Base-by-base conservation (phyloP, 2,329 filamentous ascomycete genomes). In the Aspergillus aculeatus region DNA sequence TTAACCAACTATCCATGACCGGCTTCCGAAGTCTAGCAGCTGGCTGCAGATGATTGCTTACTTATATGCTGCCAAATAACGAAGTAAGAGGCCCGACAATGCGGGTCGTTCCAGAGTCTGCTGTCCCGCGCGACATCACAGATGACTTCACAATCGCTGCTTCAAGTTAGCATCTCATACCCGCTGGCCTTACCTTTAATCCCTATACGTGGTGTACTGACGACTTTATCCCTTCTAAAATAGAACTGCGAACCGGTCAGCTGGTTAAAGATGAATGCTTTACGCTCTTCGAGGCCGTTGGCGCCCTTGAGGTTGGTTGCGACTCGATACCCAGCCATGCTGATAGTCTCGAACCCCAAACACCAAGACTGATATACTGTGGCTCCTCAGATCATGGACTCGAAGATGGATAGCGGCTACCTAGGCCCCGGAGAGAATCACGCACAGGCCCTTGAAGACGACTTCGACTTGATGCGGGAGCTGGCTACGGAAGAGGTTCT, bases 381-480 rank as follows among this genome's bases (percentile, higher is more conserved):
- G 23, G 35, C 44, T 5, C 48, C 26, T 55, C 69, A 99, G 95
- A 96, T 99, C 68, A 97, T 97, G 91, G 95, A 99, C 71, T 88
- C 91, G 1, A 99, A 98, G 78, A 99, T 99, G 95, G 95, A 99
- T 76, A 97, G 92, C 71, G 95, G 95, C 29, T 92, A 89, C 65
- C 81, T 96, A 6, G 83, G 86, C 21, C 86, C 89, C 7, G 90
- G 88, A 31, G 91, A 96, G 70, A 75, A 69, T 50, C 65, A 71
- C 44, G 70, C 68, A 59, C 64, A 75, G 59, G 86, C 87, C n/a
- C 84, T 94, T 35, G 91, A 96, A 61, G 89, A 94, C 64, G 84
- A 90, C 54, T 96, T 94, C 75, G 89, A 96, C 70, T 85, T 92
- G 47, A 80, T 85, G 48, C 81, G 82, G 50, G 80, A 84, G 6